Evolutionary conservation across 2,329 filamentous ascomycete species (phyloP).

Genomic region (Nemania sp.): DNA sequence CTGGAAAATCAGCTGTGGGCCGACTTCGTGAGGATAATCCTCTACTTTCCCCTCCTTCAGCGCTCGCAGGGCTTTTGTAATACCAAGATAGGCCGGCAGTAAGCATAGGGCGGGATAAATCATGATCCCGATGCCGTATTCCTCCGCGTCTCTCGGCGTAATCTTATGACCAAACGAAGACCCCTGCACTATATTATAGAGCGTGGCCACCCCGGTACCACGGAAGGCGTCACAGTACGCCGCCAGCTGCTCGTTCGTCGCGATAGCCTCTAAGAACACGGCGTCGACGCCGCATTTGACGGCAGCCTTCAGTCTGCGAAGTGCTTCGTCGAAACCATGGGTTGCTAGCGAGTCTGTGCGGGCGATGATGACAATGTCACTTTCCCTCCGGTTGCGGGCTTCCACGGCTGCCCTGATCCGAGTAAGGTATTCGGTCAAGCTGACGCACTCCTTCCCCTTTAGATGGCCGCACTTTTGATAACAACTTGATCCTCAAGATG

Average conservation of each 20-base stretch:
- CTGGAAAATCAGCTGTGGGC: slow-evolving; percentile 3
- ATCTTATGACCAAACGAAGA: slow-evolving; percentile 9
- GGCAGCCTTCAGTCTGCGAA: slow-evolving; percentile 50
- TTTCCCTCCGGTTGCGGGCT: slow-evolving; percentile 45
- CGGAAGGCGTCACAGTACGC: slow-evolving; percentile 10
- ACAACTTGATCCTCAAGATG: slow-evolving; percentile 44
- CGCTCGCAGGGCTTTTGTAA: slow-evolving; percentile 4
- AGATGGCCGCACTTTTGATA: slow-evolving; percentile 47
- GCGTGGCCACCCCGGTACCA: slow-evolving; percentile 5
- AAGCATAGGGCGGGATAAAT: slow-evolving; percentile 9
- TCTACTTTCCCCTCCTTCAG: slow-evolving; percentile 4
- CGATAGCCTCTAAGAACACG: slow-evolving; percentile 56
- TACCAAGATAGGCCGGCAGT: slow-evolving; percentile 8
- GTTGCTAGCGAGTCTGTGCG: slow-evolving; percentile 58
- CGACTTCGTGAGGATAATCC: background rate
- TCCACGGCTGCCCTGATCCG: slow-evolving; percentile 41
- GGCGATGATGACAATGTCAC: slow-evolving; percentile 62
- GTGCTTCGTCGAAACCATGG: slow-evolving; percentile 54
- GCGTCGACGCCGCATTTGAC: slow-evolving; percentile 55
- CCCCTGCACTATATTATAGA: slow-evolving; percentile 15
- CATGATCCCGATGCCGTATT: slow-evolving; percentile 7
- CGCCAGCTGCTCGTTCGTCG: slow-evolving; percentile 41
- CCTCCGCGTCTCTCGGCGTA: slow-evolving; percentile 6
- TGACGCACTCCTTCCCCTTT: slow-evolving; percentile 43
- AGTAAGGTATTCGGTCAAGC: slow-evolving; percentile 34